A percentile compares a stretch with the other conserved stretches of the same genome.
These are phyloP conservation scores for Phytomonas sp. DNA, from an alignment of 208 protist genomes.

Conservation along the genomic window DNA sequence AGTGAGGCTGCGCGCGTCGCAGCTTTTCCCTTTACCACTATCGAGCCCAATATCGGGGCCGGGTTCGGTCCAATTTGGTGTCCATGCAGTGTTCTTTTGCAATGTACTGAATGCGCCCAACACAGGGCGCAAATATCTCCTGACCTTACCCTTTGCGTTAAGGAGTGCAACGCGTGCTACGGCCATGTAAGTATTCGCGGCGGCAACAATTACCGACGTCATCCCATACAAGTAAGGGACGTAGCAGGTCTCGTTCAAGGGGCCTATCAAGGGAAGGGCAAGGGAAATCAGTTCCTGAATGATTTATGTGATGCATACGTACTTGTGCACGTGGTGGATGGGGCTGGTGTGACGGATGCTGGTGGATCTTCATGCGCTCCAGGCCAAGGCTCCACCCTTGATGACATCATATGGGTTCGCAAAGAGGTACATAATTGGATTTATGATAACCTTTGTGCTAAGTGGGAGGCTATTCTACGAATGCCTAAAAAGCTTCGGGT, in stretches of 20 bases:
- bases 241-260: slow-evolving; percentile 92
- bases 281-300: slow-evolving; percentile 94
- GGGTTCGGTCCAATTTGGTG: slow-evolving; percentile 59
- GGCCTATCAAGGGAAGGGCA: slow-evolving; percentile 88
- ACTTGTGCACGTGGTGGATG: slow-evolving; percentile 92
- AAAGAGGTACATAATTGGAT: slow-evolving; percentile 91
- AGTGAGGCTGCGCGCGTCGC: slow-evolving; percentile 78
- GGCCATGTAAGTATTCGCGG: slow-evolving; percentile 41
- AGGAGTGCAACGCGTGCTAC: slow-evolving; percentile 49
- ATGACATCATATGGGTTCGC: slow-evolving; percentile 90
- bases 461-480: slow-evolving; percentile 63
- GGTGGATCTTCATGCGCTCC: slow-evolving; percentile 68
- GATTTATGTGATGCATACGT: slow-evolving; percentile 91
- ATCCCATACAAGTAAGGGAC: slow-evolving; percentile 84
- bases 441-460: slow-evolving; percentile 86
- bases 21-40: slow-evolving; percentile 93
- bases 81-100: slow-evolving; percentile 34
- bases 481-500: slow-evolving; percentile 62
- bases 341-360: slow-evolving; percentile 76
- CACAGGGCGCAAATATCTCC: not conserved
- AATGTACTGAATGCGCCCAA: not conserved
- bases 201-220: slow-evolving; percentile 38
- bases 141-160: not conserved
- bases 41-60: slow-evolving; percentile 85
- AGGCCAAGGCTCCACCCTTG: slow-evolving; percentile 52